Conservation (phyloP, 208 protist genomes). For the Wallacemonas sp. region DNA sequence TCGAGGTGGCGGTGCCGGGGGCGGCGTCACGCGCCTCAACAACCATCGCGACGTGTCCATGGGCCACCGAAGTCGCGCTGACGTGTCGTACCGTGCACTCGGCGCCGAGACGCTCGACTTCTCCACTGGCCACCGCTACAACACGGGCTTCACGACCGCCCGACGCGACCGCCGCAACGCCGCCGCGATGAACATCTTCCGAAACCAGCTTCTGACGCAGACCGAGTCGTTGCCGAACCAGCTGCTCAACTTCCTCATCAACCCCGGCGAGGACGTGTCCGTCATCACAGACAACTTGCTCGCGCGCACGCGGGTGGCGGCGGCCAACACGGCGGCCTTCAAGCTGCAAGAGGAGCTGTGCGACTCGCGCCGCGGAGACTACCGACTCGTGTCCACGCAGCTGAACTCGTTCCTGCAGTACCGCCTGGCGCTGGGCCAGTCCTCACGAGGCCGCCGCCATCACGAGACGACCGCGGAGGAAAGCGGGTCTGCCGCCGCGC, state of each 20-base stretch:
- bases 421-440: conserved; percentile 24
- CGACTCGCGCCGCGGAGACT: conserved; percentile 3
- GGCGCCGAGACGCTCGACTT: conserved; percentile 32
- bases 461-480: not conserved
- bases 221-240: conserved; percentile 52
- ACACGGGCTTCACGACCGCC: conserved; percentile 3
- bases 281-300: conserved; percentile 42
- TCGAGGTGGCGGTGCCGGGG: not conserved
- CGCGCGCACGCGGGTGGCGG: conserved; percentile 45
- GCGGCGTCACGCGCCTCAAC: conserved; percentile 3
- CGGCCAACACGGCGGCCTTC: conserved; percentile 57
- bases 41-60: conserved; percentile 4
- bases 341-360: conserved; percentile 70
- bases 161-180: not conserved
- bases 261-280: conserved; percentile 35
- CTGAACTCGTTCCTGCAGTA: conserved; percentile 27
- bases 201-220: conserved; percentile 30
- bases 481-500: conserved; percentile 4
- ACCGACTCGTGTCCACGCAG: not conserved
- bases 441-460: conserved; percentile 10
- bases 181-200: conserved; percentile 37
- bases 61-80: conserved; percentile 31
- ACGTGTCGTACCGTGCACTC: conserved; percentile 14
- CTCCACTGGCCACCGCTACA: conserved; percentile 28
- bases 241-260: conserved; percentile 73